Evolutionary conservation across 2,329 filamentous ascomycete species (phyloP).

Genomic region (Apiospora pterosperma): DNA sequence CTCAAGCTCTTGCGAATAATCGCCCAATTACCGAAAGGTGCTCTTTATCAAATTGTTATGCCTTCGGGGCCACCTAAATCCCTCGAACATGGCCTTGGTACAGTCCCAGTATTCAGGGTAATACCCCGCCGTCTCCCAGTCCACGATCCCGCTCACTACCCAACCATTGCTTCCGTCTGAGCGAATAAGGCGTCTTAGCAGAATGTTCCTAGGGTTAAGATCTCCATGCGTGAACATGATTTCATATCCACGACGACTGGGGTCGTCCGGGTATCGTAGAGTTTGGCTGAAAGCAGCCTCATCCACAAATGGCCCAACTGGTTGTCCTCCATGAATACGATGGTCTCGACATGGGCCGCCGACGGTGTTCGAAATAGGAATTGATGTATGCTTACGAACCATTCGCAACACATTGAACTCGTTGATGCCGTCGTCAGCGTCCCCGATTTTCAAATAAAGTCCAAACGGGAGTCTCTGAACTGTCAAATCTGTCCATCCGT

Average conservation of each 20-base stretch:
- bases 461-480: neutral
- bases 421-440: neutral
- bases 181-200: neutral
- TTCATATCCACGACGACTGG: constrained; percentile 22
- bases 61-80: constrained; percentile 13
- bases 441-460: neutral
- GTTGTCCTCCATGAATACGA: constrained; percentile 19
- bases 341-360: constrained; percentile 23
- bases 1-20: neutral
- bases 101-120: constrained; percentile 29
- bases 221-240: constrained; percentile 13
- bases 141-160: constrained; percentile 22
- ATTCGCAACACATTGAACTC: neutral
- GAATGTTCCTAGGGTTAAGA: neutral
- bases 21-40: neutral
- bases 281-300: constrained; percentile 29
- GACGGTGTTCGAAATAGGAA: constrained; percentile 27
- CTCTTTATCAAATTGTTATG: constrained; percentile 8
- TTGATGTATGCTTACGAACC: neutral
- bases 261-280: constrained; percentile 26
- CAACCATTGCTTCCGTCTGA: neutral
- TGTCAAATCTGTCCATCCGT: constrained; percentile 15
- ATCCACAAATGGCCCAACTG: constrained; percentile 25
- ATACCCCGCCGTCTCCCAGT: constrained; percentile 26
- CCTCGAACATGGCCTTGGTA: constrained; percentile 19